Percentiles rank a stretch among this genome's conserved stretches.
These are phyloP conservation scores for Boletus sp. DNA, from an alignment of 768 basidiomycete species.

Conservation along the genomic window DNA sequence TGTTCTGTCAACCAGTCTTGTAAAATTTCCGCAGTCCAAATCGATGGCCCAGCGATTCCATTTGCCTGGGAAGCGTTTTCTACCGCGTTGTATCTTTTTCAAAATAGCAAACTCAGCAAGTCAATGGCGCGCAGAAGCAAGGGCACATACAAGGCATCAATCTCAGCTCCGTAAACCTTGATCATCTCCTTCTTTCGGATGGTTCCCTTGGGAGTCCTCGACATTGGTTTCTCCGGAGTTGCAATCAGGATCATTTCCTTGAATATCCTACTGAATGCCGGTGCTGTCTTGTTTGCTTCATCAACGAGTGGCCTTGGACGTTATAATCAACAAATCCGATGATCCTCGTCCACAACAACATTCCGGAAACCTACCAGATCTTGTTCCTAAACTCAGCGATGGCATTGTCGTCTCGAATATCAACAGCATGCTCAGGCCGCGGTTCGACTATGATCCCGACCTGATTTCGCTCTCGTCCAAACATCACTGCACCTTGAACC, in stretches of 20 bases:
- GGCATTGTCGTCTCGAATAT: slow-evolving; percentile 7
- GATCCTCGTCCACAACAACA: background rate
- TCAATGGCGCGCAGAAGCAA: no score
- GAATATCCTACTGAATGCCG: slow-evolving; percentile 41
- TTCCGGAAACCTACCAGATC: slow-evolving; percentile 20
- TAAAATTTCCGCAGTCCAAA: slow-evolving; percentile 1
- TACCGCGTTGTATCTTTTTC: slow-evolving; percentile 7
- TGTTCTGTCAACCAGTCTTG: slow-evolving; percentile 5
- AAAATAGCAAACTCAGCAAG: background rate
- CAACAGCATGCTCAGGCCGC: slow-evolving; percentile 7
- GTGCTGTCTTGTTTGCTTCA: slow-evolving; percentile 36
- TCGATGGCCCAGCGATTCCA: background rate
- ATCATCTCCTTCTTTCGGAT: slow-evolving; percentile 15
- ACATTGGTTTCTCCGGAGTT: slow-evolving; percentile 36
- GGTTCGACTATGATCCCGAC: slow-evolving; percentile 34
- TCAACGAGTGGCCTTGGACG: slow-evolving; percentile 34
- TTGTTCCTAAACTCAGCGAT: slow-evolving; percentile 13
- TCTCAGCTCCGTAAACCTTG: slow-evolving; percentile 20
- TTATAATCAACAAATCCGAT: background rate
- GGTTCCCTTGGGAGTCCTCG: slow-evolving; percentile 33
- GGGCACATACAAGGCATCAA: slow-evolving; percentile 16
- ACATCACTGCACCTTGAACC: no score
- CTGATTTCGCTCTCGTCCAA: no score
- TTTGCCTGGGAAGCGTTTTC: background rate
- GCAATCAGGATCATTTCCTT: slow-evolving; percentile 49